Conservation (phyloP, 2,329 filamentous ascomycete genomes). For the Neofusicoccum umdonicola region DNA sequence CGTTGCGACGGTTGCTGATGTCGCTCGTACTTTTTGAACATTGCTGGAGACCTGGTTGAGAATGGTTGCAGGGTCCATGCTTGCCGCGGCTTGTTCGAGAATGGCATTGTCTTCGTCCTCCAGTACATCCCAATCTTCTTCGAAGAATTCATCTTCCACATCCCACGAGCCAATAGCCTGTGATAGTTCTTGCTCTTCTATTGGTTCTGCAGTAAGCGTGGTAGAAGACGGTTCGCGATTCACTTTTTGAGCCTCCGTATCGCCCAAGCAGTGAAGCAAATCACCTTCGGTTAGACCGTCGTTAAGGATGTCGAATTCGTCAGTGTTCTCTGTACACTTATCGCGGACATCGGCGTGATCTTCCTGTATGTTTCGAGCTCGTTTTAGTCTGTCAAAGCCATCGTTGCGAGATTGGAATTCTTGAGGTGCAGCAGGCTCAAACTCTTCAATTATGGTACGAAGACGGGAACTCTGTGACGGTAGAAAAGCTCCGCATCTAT, state of each 20-base stretch:
- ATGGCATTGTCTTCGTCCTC: neutral
- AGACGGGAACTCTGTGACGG: neutral
- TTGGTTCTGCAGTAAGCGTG: no score
- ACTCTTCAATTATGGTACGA: neutral
- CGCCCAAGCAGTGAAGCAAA: neutral
- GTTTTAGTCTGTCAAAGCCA: neutral
- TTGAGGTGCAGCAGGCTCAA: neutral
- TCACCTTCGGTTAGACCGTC: neutral
- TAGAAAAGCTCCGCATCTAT: neutral
- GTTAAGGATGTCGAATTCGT: neutral
- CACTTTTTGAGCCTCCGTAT: neutral
- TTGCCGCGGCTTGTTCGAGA: neutral
- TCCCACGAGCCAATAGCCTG: neutral
- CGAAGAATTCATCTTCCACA: neutral
- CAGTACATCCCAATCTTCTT: neutral
- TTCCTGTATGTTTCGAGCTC: neutral
- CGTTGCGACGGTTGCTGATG: neutral
- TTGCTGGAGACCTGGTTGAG: conserved; percentile 4
- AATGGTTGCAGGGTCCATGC: neutral
- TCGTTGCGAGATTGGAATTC: neutral
- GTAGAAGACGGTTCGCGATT: neutral
- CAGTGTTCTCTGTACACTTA: neutral
- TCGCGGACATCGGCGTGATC: neutral
- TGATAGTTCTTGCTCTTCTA: neutral
- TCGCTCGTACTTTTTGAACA: neutral